Conservation (phyloP, 2,329 filamentous ascomycete genomes). For the Podosphaera leucotricha region DNA sequence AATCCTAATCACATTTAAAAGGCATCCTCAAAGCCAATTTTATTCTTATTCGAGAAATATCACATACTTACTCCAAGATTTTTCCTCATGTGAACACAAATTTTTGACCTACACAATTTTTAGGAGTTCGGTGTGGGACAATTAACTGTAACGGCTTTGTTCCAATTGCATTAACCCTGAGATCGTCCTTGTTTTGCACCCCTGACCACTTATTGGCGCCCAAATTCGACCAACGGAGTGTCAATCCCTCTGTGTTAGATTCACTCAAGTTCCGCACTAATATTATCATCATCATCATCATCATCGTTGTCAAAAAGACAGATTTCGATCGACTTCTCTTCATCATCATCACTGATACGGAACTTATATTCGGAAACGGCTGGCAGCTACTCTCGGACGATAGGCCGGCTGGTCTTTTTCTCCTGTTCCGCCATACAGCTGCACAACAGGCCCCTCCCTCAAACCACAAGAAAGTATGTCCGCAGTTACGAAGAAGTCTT, state of each 20-base stretch:
- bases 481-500: slow-evolving; percentile 20
- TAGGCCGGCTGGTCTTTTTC: neutral
- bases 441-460: slow-evolving; percentile 7
- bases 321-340: neutral
- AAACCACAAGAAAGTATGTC: slow-evolving; percentile 14
- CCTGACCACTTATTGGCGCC: neutral
- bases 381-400: slow-evolving; percentile 2
- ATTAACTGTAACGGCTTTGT: neutral
- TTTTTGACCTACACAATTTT: neutral
- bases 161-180: neutral
- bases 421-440: neutral
- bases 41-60: neutral
- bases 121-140: neutral
- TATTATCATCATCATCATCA: too few relatives aligned
- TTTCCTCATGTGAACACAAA: neutral
- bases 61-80: neutral
- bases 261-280: neutral
- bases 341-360: neutral
- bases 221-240: neutral
- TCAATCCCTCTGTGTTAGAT: neutral
- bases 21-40: neutral
- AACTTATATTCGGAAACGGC: neutral
- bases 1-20: neutral
- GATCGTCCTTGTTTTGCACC: neutral
- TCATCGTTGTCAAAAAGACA: neutral